Evolutionary conservation across 2,329 filamentous ascomycete species (phyloP).

Genomic region (Aureobasidium sp.): DNA sequence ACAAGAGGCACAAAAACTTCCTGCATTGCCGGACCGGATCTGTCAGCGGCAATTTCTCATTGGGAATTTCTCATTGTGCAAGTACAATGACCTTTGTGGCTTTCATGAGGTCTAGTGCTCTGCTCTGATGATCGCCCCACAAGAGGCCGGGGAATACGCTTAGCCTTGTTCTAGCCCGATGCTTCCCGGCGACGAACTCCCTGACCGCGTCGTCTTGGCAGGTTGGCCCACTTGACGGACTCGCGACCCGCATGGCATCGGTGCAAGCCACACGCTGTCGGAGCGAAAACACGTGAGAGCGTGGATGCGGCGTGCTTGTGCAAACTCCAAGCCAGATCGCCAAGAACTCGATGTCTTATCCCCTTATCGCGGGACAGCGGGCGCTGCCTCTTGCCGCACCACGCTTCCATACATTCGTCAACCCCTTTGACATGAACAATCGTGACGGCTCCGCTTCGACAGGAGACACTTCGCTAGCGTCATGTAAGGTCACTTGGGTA

Average conservation of each 20-base stretch:
- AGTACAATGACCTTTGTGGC: neutral
- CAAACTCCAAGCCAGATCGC: constrained; percentile 1
- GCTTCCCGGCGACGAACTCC: constrained; percentile 1
- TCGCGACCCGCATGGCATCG: neutral
- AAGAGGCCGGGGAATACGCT: constrained; percentile 7
- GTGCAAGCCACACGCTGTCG: constrained; percentile 7
- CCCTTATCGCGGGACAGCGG: constrained; percentile 16
- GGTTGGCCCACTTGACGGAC: neutral
- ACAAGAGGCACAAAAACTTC: neutral
- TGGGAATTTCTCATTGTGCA: neutral
- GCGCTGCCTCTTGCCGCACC: constrained; percentile 13
- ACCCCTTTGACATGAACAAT: constrained; percentile 3
- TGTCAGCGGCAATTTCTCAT: constrained; percentile 1
- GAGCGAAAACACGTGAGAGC: constrained; percentile 10
- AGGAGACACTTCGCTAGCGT: constrained; percentile 14
- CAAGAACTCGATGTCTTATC: constrained; percentile 13
- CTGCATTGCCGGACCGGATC: neutral
- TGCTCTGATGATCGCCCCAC: constrained; percentile 3
- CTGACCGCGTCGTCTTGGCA: neutral
- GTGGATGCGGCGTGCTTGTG: constrained; percentile 1
- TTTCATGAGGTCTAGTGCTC: neutral
- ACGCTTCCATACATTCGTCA: neutral
- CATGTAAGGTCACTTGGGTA: constrained; percentile 8
- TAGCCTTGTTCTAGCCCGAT: constrained; percentile 9
- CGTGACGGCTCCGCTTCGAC: constrained; percentile 12